Conservation (phyloP, 2,329 filamentous ascomycete genomes). For the Hypomyces perniciosus region DNA sequence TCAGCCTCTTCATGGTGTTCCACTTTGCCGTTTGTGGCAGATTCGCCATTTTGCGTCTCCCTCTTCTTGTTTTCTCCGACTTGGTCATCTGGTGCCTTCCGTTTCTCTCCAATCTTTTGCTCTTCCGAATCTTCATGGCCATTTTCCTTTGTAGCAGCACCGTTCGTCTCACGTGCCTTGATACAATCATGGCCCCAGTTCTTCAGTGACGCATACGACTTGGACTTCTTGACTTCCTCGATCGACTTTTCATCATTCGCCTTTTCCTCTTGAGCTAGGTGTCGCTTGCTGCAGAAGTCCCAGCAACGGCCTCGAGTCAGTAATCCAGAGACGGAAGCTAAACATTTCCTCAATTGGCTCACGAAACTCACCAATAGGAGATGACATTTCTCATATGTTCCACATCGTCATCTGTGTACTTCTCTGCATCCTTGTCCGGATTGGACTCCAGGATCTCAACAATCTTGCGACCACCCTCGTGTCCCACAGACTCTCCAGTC, state of each 20-base stretch:
- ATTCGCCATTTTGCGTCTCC: slow-evolving; percentile 17
- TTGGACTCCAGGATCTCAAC: slow-evolving; percentile 58
- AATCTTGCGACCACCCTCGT: slow-evolving; percentile 58
- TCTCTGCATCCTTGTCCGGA: slow-evolving; percentile 47
- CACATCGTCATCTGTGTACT: slow-evolving; percentile 51
- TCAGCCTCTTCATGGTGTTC: slow-evolving; percentile 14
- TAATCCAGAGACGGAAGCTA: not conserved
- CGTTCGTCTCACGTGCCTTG: slow-evolving; percentile 29
- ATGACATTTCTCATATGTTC: slow-evolving; percentile 59
- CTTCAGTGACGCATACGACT: slow-evolving; percentile 54
- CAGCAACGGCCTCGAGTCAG: not conserved
- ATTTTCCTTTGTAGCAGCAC: slow-evolving; percentile 11
- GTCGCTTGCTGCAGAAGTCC: slow-evolving; percentile 43
- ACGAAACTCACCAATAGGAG: slow-evolving; percentile 45
- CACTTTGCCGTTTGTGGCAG: slow-evolving; percentile 7
- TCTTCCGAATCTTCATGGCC: slow-evolving; percentile 8
- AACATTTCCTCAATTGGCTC: not conserved
- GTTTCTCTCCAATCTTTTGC: slow-evolving; percentile 23
- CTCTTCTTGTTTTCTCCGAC: slow-evolving; percentile 27
- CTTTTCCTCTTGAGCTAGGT: slow-evolving; percentile 58
- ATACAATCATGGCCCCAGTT: slow-evolving; percentile 55
- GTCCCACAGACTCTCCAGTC: slow-evolving; percentile 56
- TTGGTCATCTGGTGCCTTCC: slow-evolving; percentile 19
- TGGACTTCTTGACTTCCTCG: slow-evolving; percentile 41
- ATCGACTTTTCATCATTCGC: slow-evolving; percentile 47